Base-by-base conservation (phyloP, 1,139 yeast genomes). In the Hyphopichia wangnamkhiaoensis region DNA sequence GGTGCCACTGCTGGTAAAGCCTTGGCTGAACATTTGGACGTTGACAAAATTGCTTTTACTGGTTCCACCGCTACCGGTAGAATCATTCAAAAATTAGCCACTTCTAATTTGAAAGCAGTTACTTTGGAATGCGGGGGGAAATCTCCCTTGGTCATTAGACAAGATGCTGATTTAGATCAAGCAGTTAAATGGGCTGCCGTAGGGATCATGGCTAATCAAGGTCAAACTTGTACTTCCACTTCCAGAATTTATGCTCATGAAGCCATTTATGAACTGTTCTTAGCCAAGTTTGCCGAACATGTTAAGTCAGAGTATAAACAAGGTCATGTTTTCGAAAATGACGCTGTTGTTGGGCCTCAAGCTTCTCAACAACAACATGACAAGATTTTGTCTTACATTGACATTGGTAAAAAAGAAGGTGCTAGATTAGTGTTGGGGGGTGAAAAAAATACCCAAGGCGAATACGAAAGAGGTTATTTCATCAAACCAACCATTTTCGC, bases 41-140 rank as follows among this genome's bases (percentile, higher is more conserved):
- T 84, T 39, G 76, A 78, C 47, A 83, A 83, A 63, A 70, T 84
- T 46, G 86, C 88, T 10, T 84, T 84, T 58, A 84, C 91, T 35
- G 78, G 78, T 20, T 71, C 76, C n/a, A 71, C 78, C 33, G 72
- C 69, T 18, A 81, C 85, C n/a, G 91, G 91, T 45, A 70, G 73
- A 46, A 48, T 74, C 25, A 68, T 84, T 46, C 87, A 81, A 50
- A 61, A 65, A 41, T 69, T 77, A 38, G 94, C 94, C 19, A 74
- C 89, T 16, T 58, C 62, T 21, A 71, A 70, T 52, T 58, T 72
- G 59, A 88, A 87, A 63, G 88, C 89, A 8, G 82, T 85, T 26
- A 80, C 94, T n/a, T 66, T 91, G 53, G 98, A 90, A 67, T 84
- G 95, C 56, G 98, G 98, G 48, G 97, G 97, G 44, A 90, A 90